phyloP scores from a whole-genome alignment of 1,139 yeast species.

The Meyerozyma guilliermondii region DNA sequence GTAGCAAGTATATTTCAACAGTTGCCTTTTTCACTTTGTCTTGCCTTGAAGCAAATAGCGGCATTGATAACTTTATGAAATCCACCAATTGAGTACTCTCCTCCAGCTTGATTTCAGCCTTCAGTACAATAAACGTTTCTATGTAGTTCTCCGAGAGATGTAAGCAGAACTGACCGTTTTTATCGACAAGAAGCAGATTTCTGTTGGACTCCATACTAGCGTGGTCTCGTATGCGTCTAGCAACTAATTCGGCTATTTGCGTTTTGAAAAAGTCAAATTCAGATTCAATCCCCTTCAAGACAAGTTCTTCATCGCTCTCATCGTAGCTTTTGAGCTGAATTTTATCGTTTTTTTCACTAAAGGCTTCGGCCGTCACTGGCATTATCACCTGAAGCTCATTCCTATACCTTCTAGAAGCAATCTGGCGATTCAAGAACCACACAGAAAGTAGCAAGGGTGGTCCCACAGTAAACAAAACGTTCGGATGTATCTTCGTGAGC shows the following conservation, averaged over 20 bases:
- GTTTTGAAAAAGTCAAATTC: slow-evolving; percentile 10
- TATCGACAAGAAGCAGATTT: slow-evolving; percentile 7
- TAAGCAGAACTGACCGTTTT: slow-evolving; percentile 9
- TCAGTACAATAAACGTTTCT: slow-evolving; percentile 12
- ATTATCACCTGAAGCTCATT: not conserved
- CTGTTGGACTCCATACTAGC: slow-evolving; percentile 2
- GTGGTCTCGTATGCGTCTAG: slow-evolving; percentile 8
- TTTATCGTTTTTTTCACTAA: not conserved
- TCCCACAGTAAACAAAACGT: slow-evolving; percentile 9
- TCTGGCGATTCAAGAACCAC: slow-evolving; percentile 6
- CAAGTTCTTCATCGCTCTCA: slow-evolving; percentile 8
- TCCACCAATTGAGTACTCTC: not conserved
- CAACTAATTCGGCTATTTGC: slow-evolving; percentile 7
- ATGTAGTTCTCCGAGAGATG: slow-evolving; percentile 6
- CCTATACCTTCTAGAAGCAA: not conserved
- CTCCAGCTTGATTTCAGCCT: not conserved
- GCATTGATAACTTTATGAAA: slow-evolving; percentile 2
- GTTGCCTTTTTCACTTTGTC: not conserved
- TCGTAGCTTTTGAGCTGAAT: slow-evolving; percentile 8
- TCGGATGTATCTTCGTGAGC: slow-evolving; percentile 10
- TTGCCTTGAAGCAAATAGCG: not conserved
- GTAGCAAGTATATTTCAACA: slow-evolving; percentile 10
- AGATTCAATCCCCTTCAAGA: slow-evolving; percentile 9
- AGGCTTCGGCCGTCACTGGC: not conserved
- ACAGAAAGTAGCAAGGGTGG: slow-evolving; percentile 9